Evolutionary conservation across 1,284 basidiomycete genomes (phyloP), one percentile per base, ranked within the genome.

Genomic region (Ustilago bromivora): DNA sequence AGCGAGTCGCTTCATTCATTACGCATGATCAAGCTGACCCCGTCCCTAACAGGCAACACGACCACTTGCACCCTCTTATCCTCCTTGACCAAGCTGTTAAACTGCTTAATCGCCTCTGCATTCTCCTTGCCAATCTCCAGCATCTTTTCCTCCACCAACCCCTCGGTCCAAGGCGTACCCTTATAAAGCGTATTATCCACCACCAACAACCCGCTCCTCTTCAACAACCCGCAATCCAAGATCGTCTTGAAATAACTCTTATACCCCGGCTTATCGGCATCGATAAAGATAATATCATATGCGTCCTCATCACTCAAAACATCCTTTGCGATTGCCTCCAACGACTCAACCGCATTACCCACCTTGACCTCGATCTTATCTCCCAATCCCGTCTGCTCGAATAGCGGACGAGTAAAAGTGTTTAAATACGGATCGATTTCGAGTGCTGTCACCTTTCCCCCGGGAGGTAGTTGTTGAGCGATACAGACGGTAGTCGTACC

Each of bases 241-340:
- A 86, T 78, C 12, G 65, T 64, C 36, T 81, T 46, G 31, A 83
- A 85, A 65, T 86, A 86, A 0, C 17, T 65, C 47, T 41, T 58
- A 60, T 86, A 87, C 0, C 75, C 80, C 0, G 79, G 79, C 64
- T 87, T 87, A 61, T 87, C 85, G 1, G 85, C 86, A 57, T 87
- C 86, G 61, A 87, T 86, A 62, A 86, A 86, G 55, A 86, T 85
- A 56, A 87, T 61, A 60, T 87, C 85, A 60, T 84, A 87, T 0
- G 74, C 72, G 12, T 80, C 75, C 31, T 78, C 62, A 12, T 79
- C 75, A 12, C 19, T 47, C 19, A 66, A 2, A 7, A 75, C 60
- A 23, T 66, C 56, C 32, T 71, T 56, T 0, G 81, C 69, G 35
- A 82, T 43, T 0, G 66, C 28, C 8, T 76, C 41, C 19, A 87